Evolutionary conservation across 495 filamentous ascomycete genomes (phyloP).

Genomic region (Xylaria nigripes): DNA sequence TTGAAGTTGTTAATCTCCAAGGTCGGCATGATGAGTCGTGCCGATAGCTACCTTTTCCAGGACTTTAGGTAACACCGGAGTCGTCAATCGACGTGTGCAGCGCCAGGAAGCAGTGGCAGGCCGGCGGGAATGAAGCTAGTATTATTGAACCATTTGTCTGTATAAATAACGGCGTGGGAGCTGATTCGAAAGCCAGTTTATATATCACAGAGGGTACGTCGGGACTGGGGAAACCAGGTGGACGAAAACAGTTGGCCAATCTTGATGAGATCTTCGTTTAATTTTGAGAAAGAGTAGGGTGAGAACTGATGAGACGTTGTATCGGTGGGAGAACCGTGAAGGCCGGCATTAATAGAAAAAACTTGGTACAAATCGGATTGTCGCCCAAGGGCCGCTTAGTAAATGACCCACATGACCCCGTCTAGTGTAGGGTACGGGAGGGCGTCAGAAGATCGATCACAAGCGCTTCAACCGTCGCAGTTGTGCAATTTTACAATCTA

Average conservation of each 20-base stretch:
- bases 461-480: no score
- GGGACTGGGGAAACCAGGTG: no score
- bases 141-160: constrained; percentile 44
- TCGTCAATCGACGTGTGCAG: constrained; percentile 28
- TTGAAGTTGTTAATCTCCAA: constrained; percentile 78
- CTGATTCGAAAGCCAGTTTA: background rate
- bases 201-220: background rate
- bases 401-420: no score
- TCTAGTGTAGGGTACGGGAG: no score
- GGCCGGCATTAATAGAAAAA: background rate
- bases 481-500: no score
- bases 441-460: no score
- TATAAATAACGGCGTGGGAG: background rate
- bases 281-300: no score
- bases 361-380: background rate
- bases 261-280: no score
- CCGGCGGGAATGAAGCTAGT: constrained; percentile 18
- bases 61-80: constrained; percentile 29
- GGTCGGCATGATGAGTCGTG: constrained; percentile 72
- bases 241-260: no score
- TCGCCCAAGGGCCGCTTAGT: background rate
- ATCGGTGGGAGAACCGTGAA: background rate
- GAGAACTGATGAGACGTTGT: no score
- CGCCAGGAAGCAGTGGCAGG: constrained; percentile 23
- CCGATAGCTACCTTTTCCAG: background rate